Base-by-base conservation (phyloP, 306 rosid species). In the Cicer cuneatum region DNA sequence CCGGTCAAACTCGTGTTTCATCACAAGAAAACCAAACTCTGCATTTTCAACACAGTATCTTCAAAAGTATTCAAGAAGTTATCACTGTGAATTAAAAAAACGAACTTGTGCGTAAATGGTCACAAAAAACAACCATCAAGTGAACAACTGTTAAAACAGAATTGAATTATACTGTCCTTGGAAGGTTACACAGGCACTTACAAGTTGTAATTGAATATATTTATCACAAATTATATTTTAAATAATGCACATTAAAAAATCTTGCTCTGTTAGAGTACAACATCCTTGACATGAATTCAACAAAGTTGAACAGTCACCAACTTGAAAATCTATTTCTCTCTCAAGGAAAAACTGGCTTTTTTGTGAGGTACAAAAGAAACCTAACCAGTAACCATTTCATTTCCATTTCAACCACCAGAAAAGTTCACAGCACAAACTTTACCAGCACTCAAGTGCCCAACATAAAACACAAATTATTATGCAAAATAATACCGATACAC, bases 1-100 rank as follows among this genome's bases (percentile, higher is more conserved):
- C 67, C 10, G 59, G 33, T 93, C 98, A 75, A 93, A 93, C 73
- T 91, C 98, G 43, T 88, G 93, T 47, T 91, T 92, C 83, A 76
- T 85, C 66, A 71, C 86, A 53, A 90, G 68, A 77, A 93, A 93
- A 65, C 97, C 98, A 78, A 91, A 86, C 89, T 88, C 97, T 91
- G 89, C 85, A 85, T 58, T 75, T 66, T 65, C 67, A 60, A 76
- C 8, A 47, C 5, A 41, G 1, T 5, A 58, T 71, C 62, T 24
- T 35, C 73, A 68, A 53, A 70, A 77, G 63, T 33, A 61, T 35
- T 37, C 72, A 60, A 62, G 11, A 42, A 45, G 15, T 21, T 11
- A 67, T 33, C 74, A 57, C 11, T 11, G 5, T 21, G 2, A 64
- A 63, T 63, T 62, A 43, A 61, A 48, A 61, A 59, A 56, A 16